These are phyloP conservation scores for Phytophthora citrophthora DNA, from an alignment of 352 stramenopile species.

Conservation along the genomic window DNA sequence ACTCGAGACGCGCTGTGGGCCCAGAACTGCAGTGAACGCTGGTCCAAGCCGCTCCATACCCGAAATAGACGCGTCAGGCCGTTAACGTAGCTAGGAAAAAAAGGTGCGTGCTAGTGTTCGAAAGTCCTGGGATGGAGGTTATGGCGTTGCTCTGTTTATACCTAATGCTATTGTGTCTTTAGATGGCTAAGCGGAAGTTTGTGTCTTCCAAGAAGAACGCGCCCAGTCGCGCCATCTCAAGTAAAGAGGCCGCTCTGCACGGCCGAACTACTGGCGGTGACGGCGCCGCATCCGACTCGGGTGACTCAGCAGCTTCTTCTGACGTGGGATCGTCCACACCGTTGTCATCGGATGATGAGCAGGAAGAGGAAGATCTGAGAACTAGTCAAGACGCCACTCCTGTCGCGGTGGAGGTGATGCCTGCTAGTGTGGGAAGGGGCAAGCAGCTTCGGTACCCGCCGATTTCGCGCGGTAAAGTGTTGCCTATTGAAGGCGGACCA, in stretches of 20 bases:
- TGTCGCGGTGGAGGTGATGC: constrained; percentile 74
- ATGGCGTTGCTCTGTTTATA: constrained; percentile 1
- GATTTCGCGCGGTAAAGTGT: constrained; percentile 77
- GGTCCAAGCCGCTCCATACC: constrained; percentile 1
- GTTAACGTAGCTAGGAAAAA: constrained; percentile 26
- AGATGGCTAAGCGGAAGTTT: constrained; percentile 87
- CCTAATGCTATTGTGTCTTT: constrained; percentile 5
- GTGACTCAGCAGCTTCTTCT: constrained; percentile 43
- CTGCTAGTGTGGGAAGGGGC: constrained; percentile 66
- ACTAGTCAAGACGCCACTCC: constrained; percentile 25
- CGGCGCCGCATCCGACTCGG: constrained; percentile 31
- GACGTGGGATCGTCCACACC: constrained; percentile 44
- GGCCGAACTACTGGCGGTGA: constrained; percentile 36
- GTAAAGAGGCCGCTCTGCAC: constrained; percentile 82
- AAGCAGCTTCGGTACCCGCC: constrained; percentile 84
- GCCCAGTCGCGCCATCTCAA: constrained; percentile 79
- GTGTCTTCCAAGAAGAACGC: constrained; percentile 90
- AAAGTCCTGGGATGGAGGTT: constrained; percentile 1
- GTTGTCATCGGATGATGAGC: constrained; percentile 44
- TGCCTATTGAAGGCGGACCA: constrained; percentile 46
- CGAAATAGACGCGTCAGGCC: constrained; percentile 28
- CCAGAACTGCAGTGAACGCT: constrained; percentile 15
- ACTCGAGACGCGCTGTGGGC: background rate
- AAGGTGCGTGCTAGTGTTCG: constrained; percentile 24
- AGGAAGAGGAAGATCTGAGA: constrained; percentile 33